Conservation (phyloP, 768 basidiomycete species). For the Amanita fuliginea region DNA sequence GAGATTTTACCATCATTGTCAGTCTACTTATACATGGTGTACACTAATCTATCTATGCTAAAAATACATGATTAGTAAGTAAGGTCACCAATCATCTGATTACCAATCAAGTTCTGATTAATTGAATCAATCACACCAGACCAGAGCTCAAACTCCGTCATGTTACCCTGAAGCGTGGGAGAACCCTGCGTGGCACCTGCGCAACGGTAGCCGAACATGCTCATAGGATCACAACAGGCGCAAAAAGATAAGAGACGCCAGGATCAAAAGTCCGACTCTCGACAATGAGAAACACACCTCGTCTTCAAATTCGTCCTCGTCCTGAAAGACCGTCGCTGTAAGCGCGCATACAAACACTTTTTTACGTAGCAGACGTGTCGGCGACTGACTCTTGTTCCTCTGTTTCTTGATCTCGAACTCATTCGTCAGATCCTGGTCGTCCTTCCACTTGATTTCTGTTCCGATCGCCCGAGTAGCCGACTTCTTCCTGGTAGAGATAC, state of each 20-base stretch:
- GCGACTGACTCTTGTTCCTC: conserved; percentile 84
- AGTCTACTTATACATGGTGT: too few relatives aligned
- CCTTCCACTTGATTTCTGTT: conserved; percentile 95
- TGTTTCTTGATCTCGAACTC: conserved; percentile 99
- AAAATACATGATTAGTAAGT: too few relatives aligned
- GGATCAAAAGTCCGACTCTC: neutral
- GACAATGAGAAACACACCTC: conserved; percentile 31
- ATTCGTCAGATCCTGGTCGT: conserved; percentile 95
- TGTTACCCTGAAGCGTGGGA: too few relatives aligned
- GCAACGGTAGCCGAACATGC: too few relatives aligned
- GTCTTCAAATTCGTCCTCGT: conserved; percentile 49
- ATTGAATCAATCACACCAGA: too few relatives aligned
- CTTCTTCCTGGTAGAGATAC: too few relatives aligned
- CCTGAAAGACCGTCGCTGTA: conserved; percentile 15
- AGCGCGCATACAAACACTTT: conserved; percentile 4
- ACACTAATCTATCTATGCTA: too few relatives aligned
- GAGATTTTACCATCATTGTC: too few relatives aligned
- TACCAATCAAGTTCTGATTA: too few relatives aligned
- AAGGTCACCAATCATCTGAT: too few relatives aligned
- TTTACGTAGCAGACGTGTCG: neutral
- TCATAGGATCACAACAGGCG: neutral
- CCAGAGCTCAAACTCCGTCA: too few relatives aligned
- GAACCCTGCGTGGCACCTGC: too few relatives aligned
- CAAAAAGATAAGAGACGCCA: neutral
- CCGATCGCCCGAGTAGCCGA: conserved; percentile 92